Evolutionary conservation across 345 rosid genomes (phyloP), one percentile per base, ranked within the genome.

Genomic region (Syzygium oleosum): DNA sequence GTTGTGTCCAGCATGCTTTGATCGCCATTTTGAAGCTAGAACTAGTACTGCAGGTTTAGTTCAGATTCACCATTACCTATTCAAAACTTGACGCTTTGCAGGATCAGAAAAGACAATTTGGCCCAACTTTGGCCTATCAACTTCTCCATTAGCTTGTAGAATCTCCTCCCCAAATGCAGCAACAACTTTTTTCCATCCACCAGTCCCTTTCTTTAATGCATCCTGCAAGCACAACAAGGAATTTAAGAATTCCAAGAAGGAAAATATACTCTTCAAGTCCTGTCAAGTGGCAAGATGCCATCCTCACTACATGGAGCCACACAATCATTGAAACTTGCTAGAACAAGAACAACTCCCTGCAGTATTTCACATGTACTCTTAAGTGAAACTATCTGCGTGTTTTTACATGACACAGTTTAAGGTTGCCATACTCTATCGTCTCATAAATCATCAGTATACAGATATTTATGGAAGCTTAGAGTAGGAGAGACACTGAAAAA

Each of bases 51-150:
- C 73, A 13, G 63, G 38, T 25, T 59, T 31, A 46, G 34, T 65
- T 65, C 49, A 31, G 43, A 51, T 86, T 68, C 34, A 49, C 34
- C 15, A 6, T 43, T 91, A 98, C 98, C 95, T 87, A 91, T 95
- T 96, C 78, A 98, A 93, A 53, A 95, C 93, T 88, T 96, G 96
- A 63, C 99, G 99, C 89, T 96, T 95, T 86, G 90, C 90, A 85
- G 95, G 90, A 85, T 95, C 95, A 25, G 97, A 95, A 93, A 96
- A 98, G n/a, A 96, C 99, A 16, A 94, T 92, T 88, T 89, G 98
- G 54, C 97, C 98, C 23, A 84, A 84, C 55, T 84, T 51, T 52
- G 63, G 58, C 86, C 86, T n/a, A 85, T 85, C 86, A 16, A 91
- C 91, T 91, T 91, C 91, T 78, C 92, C 90, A 73, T 89, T 87